Evolutionary conservation across 2,329 filamentous ascomycete species (phyloP), one percentile per base, ranked within the genome.

Genomic region (Aspergillus versicolor): DNA sequence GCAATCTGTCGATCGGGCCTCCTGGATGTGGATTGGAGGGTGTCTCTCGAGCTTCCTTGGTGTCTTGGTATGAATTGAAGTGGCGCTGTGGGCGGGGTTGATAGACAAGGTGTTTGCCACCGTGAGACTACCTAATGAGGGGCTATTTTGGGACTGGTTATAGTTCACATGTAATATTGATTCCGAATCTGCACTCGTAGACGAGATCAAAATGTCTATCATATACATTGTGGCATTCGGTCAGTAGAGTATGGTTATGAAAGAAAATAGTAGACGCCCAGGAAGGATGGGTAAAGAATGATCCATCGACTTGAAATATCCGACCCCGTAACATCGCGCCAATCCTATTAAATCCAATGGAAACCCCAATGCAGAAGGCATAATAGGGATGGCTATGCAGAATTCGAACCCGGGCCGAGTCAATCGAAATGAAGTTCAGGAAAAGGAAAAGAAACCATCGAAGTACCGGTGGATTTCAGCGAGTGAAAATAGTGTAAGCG

Each of bases 301-400:
- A 5, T n/a, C 13, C 21, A 27, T 40, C 34, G n/a, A 27, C 1
- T n/a, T 17, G 34, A 37, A 7, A 40, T 41, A 50, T 47, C n/a
- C 27, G 45, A n/a, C 34, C 27, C 24, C 7, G 19, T 24, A 17
- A 43, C 5, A 11, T 9, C 19, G 30, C 46, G 45, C 38, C 40
- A 38, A 24, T 11, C 38, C 19, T 4, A 30, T 11, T 19, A 43
- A 40, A 24, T 43, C 34, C 47, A 40, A 50, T n/a, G 24, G 42
- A 21, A n/a, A 37, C 5, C 21, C 27, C 44, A 27, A 49, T 24
- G n/a, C n/a, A 17, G 19, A 42, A 44, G 15, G 42, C 34, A 32
- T 45, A 21, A 19, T 46, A 9, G 17, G 22, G 21, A 34, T 30
- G 53, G 47, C n/a, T 41, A 52, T 56, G 54, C 48, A 56, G 21